Evolutionary conservation across 805 yeast species (phyloP), one percentile per base, ranked within the genome.

Genomic region (Lipomyces yamadae): DNA sequence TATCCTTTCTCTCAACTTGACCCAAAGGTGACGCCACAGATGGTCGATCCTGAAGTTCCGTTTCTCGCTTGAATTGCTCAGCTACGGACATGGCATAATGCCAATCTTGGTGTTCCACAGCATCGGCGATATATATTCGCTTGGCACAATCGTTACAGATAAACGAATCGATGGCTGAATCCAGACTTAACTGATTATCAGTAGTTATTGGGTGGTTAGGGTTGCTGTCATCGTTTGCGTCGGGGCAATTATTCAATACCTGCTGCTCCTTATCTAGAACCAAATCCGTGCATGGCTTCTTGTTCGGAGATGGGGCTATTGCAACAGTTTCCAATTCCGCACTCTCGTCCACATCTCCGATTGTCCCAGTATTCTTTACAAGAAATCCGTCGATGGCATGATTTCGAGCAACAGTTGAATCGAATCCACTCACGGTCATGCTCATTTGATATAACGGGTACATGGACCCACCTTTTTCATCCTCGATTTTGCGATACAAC

Each of bases 61-160:
- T 62, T n/a, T 56, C 55, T 24, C 56, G 63, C n/a, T 24, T 18
- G 33, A 65, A 24, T 33, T 64, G 59, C n/a, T 60, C 34, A n/a
- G 60, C 55, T 18, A 80, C 68, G 8, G 71, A 70, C 58, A 66
- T 67, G 4, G 83, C 83, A 62, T 75, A 74, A 56, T 80, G 83
- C 80, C 81, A 80, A 62, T 80, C 83, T 10, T 62, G 63, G 63
- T 80, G 83, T 60, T 80, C 81, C 6, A 63, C 71, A 29, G 66
- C 59, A 3, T 73, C 67, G 1, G 56, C 65, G 0, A 52, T 10
- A 0, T 63, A 45, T n/a, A 79, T 63, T 1, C 35, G 18, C 30
- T 61, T 58, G 5, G 66, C 60, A 61, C 82, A 81, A 32, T 71
- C 65, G 0, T 67, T 70, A 45, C 83, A 80, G 2, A 52, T 39